Percentiles rank a stretch among this genome's conserved stretches.
Conservation (phyloP, 345 rosid species). For the Zanthoxylum bungeanum region DNA sequence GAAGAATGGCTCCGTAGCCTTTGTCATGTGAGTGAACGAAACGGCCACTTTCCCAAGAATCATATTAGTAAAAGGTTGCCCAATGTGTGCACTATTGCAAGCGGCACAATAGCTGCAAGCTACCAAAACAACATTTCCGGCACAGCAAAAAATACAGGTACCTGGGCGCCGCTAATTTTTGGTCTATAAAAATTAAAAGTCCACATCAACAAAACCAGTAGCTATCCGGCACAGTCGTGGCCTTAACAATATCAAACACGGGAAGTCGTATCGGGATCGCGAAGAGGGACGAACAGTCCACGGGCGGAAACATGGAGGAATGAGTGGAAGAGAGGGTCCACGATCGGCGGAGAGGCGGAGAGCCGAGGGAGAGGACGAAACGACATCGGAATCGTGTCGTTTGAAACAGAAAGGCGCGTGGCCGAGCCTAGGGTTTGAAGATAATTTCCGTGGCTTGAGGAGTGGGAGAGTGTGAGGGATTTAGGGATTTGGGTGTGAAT, state of each 20-base stretch:
- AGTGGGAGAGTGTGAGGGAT: constrained; percentile 36
- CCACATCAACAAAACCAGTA: constrained; percentile 77
- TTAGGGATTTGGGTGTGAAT: too few relatives aligned
- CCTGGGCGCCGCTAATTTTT: constrained; percentile 65
- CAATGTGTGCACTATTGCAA: constrained; percentile 81
- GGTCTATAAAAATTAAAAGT: constrained; percentile 74
- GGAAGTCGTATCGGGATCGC: constrained; percentile 23
- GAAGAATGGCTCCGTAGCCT: constrained; percentile 99
- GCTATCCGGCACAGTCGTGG: constrained; percentile 61
- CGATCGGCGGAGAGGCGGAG: constrained; percentile 47
- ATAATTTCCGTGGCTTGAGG: constrained; percentile 27
- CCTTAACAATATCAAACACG: constrained; percentile 44
- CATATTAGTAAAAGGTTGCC: constrained; percentile 96
- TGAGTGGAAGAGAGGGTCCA: constrained; percentile 45
- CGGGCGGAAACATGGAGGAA: constrained; percentile 40
- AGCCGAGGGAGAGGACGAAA: constrained; percentile 30
- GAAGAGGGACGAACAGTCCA: constrained; percentile 59
- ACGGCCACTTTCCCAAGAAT: constrained; percentile 98
- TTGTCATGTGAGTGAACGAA: constrained; percentile 97
- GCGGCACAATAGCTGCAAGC: constrained; percentile 83
- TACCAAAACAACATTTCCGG: constrained; percentile 24
- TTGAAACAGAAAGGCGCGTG: constrained; percentile 36
- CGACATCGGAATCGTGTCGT: constrained; percentile 38
- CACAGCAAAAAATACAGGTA: constrained; percentile 8
- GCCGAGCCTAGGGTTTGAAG: constrained; percentile 21